These are phyloP conservation scores for Neurospora cerealis DNA, from an alignment of 495 filamentous ascomycete species.

Conservation along the genomic window DNA sequence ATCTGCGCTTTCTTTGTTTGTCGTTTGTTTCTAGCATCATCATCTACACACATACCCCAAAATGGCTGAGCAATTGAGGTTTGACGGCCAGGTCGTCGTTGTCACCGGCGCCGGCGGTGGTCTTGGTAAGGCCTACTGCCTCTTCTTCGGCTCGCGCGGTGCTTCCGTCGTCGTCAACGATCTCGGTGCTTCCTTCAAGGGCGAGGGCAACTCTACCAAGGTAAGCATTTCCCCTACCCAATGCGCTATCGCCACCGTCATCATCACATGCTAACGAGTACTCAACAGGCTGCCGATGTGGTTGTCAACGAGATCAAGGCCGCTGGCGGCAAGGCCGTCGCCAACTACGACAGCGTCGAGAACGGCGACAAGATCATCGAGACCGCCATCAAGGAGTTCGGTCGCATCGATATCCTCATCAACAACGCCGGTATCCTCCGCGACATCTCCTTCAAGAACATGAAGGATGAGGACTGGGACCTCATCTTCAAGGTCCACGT, in stretches of 20 bases:
- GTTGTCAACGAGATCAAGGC: slow-evolving; percentile 92
- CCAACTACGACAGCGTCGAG: slow-evolving; percentile 97
- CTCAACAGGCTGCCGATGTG: slow-evolving; percentile 72
- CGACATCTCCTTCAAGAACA: slow-evolving; percentile 97
- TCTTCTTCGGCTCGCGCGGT: slow-evolving; percentile 84
- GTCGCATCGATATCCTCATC: slow-evolving; percentile 86
- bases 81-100: slow-evolving; percentile 92
- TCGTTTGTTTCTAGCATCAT: background rate
- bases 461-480: slow-evolving; percentile 96
- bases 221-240: slow-evolving; percentile 32
- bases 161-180: slow-evolving; percentile 98
- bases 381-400: slow-evolving; percentile 86
- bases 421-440: slow-evolving; percentile 98
- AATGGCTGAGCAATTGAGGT: slow-evolving; percentile 75
- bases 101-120: slow-evolving; percentile 96
- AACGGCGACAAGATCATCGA: slow-evolving; percentile 93
- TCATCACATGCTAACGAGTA: slow-evolving; percentile 8
- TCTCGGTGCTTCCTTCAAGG: slow-evolving; percentile 86
- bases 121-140: slow-evolving; percentile 82
- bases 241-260: background rate
- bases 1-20: background rate
- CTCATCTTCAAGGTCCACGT: slow-evolving; percentile 89
- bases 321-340: slow-evolving; percentile 89
- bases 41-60: slow-evolving; percentile 19
- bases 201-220: slow-evolving; percentile 82